phyloP scores from a whole-genome alignment of 768 basidiomycete genomes.

The Ramaria rubella region DNA sequence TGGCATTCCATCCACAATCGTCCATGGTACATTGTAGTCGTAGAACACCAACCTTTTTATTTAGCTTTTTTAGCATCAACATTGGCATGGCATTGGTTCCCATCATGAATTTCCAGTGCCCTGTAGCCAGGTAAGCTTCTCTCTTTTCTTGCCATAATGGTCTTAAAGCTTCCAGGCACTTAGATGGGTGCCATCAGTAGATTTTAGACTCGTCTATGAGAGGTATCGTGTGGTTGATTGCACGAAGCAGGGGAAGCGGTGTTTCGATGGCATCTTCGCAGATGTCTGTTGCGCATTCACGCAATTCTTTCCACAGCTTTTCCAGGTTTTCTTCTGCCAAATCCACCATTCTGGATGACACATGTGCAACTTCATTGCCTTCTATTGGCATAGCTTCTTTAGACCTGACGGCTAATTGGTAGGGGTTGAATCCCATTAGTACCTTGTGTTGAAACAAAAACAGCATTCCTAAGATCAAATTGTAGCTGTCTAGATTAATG shows the following conservation, averaged over 20 bases:
- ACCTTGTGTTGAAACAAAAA: constrained; percentile 6
- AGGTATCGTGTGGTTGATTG: constrained; percentile 24
- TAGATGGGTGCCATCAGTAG: constrained; percentile 19
- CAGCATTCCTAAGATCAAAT: constrained; percentile 32
- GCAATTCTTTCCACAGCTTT: background rate
- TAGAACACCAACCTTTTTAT: background rate
- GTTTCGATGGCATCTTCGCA: constrained; percentile 26
- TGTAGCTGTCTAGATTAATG: constrained; percentile 32
- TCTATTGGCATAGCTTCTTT: background rate
- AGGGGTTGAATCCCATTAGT: constrained; percentile 12
- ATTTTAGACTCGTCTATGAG: constrained; percentile 22
- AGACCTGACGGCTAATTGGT: constrained; percentile 16
- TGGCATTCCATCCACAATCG: constrained; percentile 6
- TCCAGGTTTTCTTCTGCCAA: background rate
- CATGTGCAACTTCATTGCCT: background rate
- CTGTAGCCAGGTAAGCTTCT: constrained; percentile 8
- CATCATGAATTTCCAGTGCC: constrained; percentile 5
- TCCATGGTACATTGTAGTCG: constrained; percentile 6
- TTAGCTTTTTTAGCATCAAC: constrained; percentile 8
- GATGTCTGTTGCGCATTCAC: constrained; percentile 19
- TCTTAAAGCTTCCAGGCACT: constrained; percentile 18
- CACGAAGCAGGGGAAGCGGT: constrained; percentile 22
- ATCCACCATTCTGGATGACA: background rate
- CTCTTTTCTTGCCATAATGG: constrained; percentile 3
- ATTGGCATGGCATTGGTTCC: constrained; percentile 10